These are phyloP conservation scores for Deuterostichococcus epilithicus DNA, from an alignment of 139 green algal genomes.

Conservation along the genomic window DNA sequence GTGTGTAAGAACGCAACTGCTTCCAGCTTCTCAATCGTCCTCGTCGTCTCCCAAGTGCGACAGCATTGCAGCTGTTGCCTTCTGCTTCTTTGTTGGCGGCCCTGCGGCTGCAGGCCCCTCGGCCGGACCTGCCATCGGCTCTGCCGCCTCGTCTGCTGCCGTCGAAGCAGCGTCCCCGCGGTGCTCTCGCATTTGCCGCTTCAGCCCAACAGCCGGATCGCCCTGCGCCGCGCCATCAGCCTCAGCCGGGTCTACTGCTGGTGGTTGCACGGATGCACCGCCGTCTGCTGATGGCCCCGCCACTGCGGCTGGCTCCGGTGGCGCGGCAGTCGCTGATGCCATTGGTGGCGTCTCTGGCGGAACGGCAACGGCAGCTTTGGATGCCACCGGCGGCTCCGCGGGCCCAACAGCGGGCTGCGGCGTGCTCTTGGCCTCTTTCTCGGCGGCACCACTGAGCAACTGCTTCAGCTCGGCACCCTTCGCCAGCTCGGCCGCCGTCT, in stretches of 20 bases:
- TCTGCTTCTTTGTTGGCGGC: background rate
- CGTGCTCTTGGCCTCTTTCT: no score
- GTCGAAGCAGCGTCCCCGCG: background rate
- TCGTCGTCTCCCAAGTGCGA: conserved; percentile 7
- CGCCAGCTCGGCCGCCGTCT: conserved; percentile 46
- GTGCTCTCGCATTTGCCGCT: background rate
- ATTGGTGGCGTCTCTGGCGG: no score
- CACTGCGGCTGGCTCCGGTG: no score
- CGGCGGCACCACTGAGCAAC: conserved; percentile 4
- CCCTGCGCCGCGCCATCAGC: no score
- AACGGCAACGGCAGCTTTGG: no score
- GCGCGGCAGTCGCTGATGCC: no score
- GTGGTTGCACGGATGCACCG: no score
- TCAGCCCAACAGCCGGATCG: background rate
- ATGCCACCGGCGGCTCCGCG: no score
- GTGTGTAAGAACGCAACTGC: no score
- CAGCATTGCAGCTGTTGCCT: background rate
- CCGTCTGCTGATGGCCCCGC: no score
- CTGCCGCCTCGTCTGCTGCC: background rate
- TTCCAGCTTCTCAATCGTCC: background rate
- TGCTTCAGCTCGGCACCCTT: conserved; percentile 21
- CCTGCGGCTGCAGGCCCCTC: background rate
- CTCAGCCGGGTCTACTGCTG: background rate
- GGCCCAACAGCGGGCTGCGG: no score
- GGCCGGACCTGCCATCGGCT: background rate